Evolutionary conservation across 2,329 filamentous ascomycete species (phyloP).

Genomic region (Macroventuria anomochaeta): DNA sequence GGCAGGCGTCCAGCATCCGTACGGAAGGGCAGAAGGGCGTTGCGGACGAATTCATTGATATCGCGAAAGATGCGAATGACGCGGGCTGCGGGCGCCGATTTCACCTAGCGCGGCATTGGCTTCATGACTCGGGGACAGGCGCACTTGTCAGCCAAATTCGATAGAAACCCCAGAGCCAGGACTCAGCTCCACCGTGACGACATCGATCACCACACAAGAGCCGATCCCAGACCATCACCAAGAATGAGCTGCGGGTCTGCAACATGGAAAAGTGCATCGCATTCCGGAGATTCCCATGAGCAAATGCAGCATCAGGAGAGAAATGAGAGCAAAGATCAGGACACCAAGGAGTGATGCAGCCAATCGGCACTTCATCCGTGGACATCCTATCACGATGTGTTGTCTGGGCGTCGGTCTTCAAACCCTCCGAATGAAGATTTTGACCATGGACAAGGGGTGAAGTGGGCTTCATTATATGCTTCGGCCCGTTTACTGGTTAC

Average conservation of each 20-base stretch:
- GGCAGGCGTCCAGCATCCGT: not conserved
- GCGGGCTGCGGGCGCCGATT: slow-evolving; percentile 14
- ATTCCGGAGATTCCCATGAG: slow-evolving; percentile 12
- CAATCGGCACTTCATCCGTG: slow-evolving; percentile 10
- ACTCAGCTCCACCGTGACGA: slow-evolving; percentile 7
- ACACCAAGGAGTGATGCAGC: not conserved
- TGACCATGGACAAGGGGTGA: not conserved
- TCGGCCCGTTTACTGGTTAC: slow-evolving; percentile 6
- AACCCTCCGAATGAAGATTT: not conserved
- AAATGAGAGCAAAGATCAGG: slow-evolving; percentile 1
- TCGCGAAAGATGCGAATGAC: slow-evolving; percentile 16
- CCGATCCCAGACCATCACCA: slow-evolving; percentile 11
- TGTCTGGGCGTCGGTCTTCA: not conserved
- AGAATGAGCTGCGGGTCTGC: not conserved
- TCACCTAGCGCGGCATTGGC: slow-evolving; percentile 10
- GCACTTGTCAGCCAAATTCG: slow-evolving; percentile 8
- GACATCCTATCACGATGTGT: not conserved
- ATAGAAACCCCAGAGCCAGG: slow-evolving; percentile 6
- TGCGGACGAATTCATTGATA: slow-evolving; percentile 13
- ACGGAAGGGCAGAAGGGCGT: slow-evolving; percentile 4
- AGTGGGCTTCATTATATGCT: slow-evolving; percentile 1
- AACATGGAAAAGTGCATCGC: slow-evolving; percentile 8
- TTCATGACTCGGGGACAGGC: slow-evolving; percentile 13
- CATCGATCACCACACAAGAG: slow-evolving; percentile 18
- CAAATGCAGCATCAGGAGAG: not conserved